A percentile compares a stretch with the other conserved stretches of the same genome.
These are phyloP conservation scores for Avena atlantica DNA, from an alignment of 176 grass and related monocot genomes.

Conservation along the genomic window DNA sequence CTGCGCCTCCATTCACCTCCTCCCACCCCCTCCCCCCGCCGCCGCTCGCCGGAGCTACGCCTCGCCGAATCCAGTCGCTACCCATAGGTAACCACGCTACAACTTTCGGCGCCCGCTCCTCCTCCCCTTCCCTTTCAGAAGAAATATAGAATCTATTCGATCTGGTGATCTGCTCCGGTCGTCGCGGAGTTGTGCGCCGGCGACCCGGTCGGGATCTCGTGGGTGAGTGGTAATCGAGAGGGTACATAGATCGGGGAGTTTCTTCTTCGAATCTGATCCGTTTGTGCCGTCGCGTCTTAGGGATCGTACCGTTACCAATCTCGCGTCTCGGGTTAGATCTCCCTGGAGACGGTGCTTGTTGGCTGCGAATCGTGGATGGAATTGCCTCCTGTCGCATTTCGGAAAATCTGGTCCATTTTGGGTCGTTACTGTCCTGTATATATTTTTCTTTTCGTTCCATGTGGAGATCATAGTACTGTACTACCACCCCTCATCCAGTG, in stretches of 20 bases:
- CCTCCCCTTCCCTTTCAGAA: background rate
- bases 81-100: constrained; percentile 25
- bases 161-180: constrained; percentile 46
- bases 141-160: background rate
- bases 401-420: background rate
- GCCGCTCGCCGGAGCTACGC: constrained; percentile 52
- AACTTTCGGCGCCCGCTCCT: background rate
- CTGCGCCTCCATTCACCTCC: constrained; percentile 2
- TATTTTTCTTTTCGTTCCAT: background rate
- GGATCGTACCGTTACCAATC: background rate
- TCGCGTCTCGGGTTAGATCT: background rate
- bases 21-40: background rate
- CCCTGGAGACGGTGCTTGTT: background rate
- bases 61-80: constrained; percentile 5
- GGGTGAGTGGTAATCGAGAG: background rate
- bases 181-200: background rate
- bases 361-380: background rate
- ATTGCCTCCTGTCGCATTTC: background rate
- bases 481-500: background rate
- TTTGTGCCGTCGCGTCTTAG: background rate
- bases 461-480: background rate
- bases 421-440: background rate
- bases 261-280: constrained; percentile 8
- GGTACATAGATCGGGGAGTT: background rate
- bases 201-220: background rate